Base-by-base conservation (phyloP, 179 eudicot species). In the Carnegiea gigantea region DNA sequence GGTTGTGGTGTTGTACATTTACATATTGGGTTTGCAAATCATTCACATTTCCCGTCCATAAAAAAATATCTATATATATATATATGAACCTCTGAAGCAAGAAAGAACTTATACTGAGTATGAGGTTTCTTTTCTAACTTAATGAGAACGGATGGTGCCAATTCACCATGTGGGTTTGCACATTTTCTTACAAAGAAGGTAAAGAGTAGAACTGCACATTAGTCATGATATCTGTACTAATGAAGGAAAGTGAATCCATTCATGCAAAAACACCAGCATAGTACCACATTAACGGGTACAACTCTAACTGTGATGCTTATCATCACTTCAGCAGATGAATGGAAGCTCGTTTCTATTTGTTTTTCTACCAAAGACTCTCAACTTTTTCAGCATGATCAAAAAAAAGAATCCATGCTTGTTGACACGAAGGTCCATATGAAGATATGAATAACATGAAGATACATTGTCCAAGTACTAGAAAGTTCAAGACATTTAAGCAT, bases 71-170 rank as follows among this genome's bases (percentile, higher is more conserved):
- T 28, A 28, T 28, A 28, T 28, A 28, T 28, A 28, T 28, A 28
- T 28, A 28, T 28, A 28, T 28, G 64, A 80, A 87, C 89, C 89
- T 87, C 81, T 46, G 87, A 85, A 80, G 84, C 76, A 57, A 82
- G 86, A 67, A 83, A 80, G 75, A 85, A 78, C 46, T 43, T 75
- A 57, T 83, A 80, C 67, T 57, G 82, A 75, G 87, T 81, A 81
- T 82, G 86, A 75, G 84, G 84, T 82, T 83, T 78, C 79, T 44
- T 73, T 64, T 71, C 79, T 80, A 87, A 85, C 77, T 84, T 80
- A 24, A 59, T 64, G 15, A 53, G 46, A 84, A 79, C 36, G 65
- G 85, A 83, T 59, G 81, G 59, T 20, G 73, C 70, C 64, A 83
- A 67, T 68, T 83, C 86, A 76, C 89, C 85, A 15, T 87, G 87